Conservation (phyloP, 345 rosid species). For the Ceriops tagal region DNA sequence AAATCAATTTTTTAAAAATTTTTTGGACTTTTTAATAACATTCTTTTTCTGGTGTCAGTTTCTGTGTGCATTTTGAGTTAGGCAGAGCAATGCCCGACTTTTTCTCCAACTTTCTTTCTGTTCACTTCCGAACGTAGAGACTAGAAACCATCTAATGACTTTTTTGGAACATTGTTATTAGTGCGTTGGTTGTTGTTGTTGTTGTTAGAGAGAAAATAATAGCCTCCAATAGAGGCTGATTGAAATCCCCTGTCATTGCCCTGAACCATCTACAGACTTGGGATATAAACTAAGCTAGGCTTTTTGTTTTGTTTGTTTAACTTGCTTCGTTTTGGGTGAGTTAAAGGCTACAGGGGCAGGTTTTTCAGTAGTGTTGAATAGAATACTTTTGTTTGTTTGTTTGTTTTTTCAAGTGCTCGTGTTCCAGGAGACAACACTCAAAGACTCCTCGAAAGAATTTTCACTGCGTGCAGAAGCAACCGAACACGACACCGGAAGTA, state of each 20-base stretch:
- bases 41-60: no score
- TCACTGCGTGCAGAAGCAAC: not conserved
- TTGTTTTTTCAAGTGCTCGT: constrained; percentile 7
- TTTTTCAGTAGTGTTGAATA: constrained; percentile 6
- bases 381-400: not conserved
- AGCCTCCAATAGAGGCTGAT: no score
- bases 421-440: constrained; percentile 33
- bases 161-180: no score
- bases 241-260: no score
- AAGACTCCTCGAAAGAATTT: not conserved
- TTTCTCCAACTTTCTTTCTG: not conserved
- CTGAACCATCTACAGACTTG: no score
- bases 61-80: constrained; percentile 9
- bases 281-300: no score
- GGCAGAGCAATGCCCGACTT: constrained; percentile 25
- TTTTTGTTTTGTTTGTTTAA: no score
- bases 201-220: no score
- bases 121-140: constrained; percentile 1
- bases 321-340: not conserved
- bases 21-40: not conserved
- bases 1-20: constrained; percentile 14
- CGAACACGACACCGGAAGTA: not conserved
- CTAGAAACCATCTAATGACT: no score
- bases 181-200: no score
- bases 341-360: constrained; percentile 9